Percentiles rank a stretch among this genome's conserved stretches.
Evolutionary conservation across 305 asterid species (phyloP).

Genomic region (Solanum hybrid): DNA sequence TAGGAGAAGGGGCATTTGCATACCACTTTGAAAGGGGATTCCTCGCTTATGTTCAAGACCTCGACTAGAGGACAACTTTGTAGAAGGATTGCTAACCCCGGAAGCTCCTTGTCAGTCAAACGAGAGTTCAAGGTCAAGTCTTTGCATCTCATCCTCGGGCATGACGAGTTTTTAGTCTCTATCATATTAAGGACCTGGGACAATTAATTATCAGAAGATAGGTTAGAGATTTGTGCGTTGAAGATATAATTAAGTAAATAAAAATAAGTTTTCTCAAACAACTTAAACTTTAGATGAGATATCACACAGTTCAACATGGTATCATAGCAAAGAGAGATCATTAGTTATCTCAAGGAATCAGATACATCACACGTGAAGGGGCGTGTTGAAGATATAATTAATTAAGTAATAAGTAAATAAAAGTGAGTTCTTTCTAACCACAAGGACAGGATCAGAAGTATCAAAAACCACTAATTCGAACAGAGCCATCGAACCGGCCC

Average conservation of each 20-base stretch:
- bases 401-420: not conserved
- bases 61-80: not conserved
- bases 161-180: not conserved
- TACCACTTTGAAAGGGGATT: not conserved
- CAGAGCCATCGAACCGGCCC: not conserved
- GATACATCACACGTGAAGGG: not conserved
- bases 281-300: not conserved
- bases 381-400: not conserved
- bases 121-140: not conserved
- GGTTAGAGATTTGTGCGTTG: not conserved
- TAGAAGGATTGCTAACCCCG: not conserved
- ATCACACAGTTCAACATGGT: not conserved
- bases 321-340: not conserved
- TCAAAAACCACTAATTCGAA: not conserved
- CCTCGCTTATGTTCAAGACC: not conserved
- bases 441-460: not conserved
- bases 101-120: not conserved
- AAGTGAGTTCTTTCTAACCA: not conserved
- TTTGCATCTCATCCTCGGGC: not conserved
- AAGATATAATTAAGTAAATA: not conserved
- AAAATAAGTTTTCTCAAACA: not conserved
- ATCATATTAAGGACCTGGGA: not conserved
- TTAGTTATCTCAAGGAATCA: not conserved
- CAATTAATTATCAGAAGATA: not conserved
- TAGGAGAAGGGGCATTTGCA: not conserved